A percentile compares a stretch with the other conserved stretches of the same genome.
Conservation (phyloP, 2,329 filamentous ascomycete species). For the Thielaviopsis euricoi region DNA sequence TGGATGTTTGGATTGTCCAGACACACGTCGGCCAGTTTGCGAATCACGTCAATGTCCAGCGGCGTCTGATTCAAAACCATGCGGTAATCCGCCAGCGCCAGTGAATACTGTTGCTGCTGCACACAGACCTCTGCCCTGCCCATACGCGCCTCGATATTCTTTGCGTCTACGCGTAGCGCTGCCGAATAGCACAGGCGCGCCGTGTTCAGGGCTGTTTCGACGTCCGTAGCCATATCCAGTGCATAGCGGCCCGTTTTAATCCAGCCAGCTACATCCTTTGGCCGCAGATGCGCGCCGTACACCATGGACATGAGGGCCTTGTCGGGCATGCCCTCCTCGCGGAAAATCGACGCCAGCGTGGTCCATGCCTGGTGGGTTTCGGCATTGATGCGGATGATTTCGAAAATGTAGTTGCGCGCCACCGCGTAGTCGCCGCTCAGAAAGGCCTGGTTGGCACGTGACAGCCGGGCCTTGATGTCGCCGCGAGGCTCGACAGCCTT, state of each 20-base stretch:
- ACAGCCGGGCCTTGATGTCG: slow-evolving; percentile 53
- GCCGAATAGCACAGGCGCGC: slow-evolving; percentile 43
- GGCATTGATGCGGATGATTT: slow-evolving; percentile 52
- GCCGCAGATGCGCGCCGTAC: slow-evolving; percentile 44
- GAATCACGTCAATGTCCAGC: slow-evolving; percentile 36
- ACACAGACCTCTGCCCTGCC: slow-evolving; percentile 43
- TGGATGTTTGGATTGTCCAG: slow-evolving; percentile 34
- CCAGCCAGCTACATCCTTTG: slow-evolving; percentile 44
- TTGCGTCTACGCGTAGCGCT: slow-evolving; percentile 40
- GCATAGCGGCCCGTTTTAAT: slow-evolving; percentile 41
- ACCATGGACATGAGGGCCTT: slow-evolving; percentile 43
- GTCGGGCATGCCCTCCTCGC: slow-evolving; percentile 39
- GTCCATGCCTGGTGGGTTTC: slow-evolving; percentile 51
- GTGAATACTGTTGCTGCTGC: slow-evolving; percentile 34
- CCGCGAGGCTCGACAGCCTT: slow-evolving; percentile 51
- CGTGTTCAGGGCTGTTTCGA: slow-evolving; percentile 31
- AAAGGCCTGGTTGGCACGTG: slow-evolving; percentile 51
- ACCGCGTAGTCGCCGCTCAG: slow-evolving; percentile 42
- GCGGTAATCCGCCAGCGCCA: slow-evolving; percentile 40
- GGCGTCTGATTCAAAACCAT: slow-evolving; percentile 34
- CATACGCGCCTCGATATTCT: slow-evolving; percentile 39
- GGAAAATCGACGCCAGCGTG: slow-evolving; percentile 42
- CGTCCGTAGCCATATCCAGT: slow-evolving; percentile 22
- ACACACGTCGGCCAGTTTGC: slow-evolving; percentile 40
- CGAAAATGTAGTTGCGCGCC: slow-evolving; percentile 40